Evolutionary conservation across 2,329 filamentous ascomycete species (phyloP).

Genomic region (Paramyrothecium roridum): DNA sequence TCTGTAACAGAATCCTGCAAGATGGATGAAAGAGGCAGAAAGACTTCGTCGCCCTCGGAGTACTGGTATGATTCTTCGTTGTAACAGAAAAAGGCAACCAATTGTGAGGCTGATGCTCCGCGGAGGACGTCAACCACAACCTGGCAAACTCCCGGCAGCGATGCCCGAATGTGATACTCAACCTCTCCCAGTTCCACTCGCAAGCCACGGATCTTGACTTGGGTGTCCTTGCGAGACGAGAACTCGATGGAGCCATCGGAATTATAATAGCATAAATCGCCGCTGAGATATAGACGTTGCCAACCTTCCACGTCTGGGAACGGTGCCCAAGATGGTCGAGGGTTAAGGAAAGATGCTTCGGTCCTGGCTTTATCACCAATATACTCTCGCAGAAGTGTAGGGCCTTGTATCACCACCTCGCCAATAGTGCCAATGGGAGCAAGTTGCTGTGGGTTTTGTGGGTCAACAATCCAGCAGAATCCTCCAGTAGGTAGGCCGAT

Average conservation of each 20-base stretch:
- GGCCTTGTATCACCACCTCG: conserved; percentile 13
- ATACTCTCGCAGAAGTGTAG: conserved; percentile 18
- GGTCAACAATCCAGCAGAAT: conserved; percentile 13
- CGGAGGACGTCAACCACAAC: neutral
- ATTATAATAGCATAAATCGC: neutral
- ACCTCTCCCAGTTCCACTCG: conserved; percentile 38
- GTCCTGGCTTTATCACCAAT: conserved; percentile 15
- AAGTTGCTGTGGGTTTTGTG: conserved; percentile 8
- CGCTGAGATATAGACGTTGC: neutral
- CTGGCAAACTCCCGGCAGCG: neutral
- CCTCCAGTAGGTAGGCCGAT: conserved; percentile 5
- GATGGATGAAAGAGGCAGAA: neutral
- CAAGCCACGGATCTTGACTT: conserved; percentile 19
- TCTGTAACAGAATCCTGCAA: neutral
- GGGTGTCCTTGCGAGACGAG: neutral
- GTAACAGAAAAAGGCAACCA: too few species aligned
- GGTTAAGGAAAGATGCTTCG: conserved; percentile 20
- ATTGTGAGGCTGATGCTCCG: too few species aligned
- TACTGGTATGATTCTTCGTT: too few species aligned
- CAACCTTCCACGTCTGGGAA: neutral
- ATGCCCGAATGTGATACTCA: conserved; percentile 2
- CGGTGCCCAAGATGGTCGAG: conserved; percentile 15
- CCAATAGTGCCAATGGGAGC: conserved; percentile 10
- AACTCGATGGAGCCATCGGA: conserved; percentile 32
- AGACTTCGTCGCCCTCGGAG: neutral